phyloP scores from a whole-genome alignment of 345 rosid genomes.

The Acer campestre region DNA sequence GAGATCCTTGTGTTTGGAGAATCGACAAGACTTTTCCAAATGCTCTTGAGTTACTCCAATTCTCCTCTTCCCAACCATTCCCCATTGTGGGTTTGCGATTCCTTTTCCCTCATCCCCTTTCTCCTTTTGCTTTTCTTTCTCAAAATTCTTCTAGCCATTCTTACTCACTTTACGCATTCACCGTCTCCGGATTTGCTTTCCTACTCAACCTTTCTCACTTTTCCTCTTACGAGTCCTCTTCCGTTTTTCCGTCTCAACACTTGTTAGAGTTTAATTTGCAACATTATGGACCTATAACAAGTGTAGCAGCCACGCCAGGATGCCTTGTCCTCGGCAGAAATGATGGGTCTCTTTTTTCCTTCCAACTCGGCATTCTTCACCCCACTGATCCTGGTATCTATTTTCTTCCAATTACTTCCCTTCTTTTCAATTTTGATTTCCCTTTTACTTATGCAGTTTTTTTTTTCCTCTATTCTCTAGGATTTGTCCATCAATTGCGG shows the following conservation, averaged over 20 bases:
- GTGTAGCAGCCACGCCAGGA: slow-evolving; percentile 59
- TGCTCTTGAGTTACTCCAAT: slow-evolving; percentile 61
- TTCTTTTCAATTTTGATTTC: slow-evolving; percentile 7
- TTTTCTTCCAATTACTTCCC: slow-evolving; percentile 4
- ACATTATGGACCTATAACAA: slow-evolving; percentile 45
- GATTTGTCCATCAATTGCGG: slow-evolving; percentile 64
- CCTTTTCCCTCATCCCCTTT: slow-evolving; percentile 58
- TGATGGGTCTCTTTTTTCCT: slow-evolving; percentile 71
- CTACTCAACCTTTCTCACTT: slow-evolving; percentile 48
- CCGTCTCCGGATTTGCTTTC: slow-evolving; percentile 72
- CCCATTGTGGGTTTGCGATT: slow-evolving; percentile 63
- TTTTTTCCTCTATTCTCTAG: slow-evolving; percentile 31
- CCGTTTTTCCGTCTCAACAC: slow-evolving; percentile 51
- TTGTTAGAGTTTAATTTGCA: slow-evolving; percentile 49
- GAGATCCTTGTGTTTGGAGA: slow-evolving; percentile 58
- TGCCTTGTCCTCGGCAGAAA: slow-evolving; percentile 62
- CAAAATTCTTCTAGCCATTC: slow-evolving; percentile 19
- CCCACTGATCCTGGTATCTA: slow-evolving; percentile 58
- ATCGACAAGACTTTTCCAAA: slow-evolving; percentile 49
- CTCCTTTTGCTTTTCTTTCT: slow-evolving; percentile 67
- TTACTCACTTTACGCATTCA: slow-evolving; percentile 55
- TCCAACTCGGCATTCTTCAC: slow-evolving; percentile 49
- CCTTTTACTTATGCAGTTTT: slow-evolving; percentile 12
- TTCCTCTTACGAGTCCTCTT: slow-evolving; percentile 41
- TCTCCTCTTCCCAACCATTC: slow-evolving; percentile 51